Evolutionary conservation across 768 basidiomycete species (phyloP).

Genomic region (Wakefieldia striispora): DNA sequence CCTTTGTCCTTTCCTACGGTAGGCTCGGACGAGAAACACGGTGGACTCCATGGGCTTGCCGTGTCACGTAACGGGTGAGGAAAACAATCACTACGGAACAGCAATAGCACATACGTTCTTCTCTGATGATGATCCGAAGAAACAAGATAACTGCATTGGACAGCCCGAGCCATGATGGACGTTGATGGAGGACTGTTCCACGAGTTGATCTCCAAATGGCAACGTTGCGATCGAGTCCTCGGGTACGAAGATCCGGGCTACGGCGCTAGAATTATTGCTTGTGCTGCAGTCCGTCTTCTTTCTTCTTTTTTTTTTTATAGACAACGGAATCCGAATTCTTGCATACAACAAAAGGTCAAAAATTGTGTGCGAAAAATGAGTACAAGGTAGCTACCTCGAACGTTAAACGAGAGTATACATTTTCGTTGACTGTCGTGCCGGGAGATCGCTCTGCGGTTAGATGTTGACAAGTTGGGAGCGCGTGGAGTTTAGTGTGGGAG

Average conservation of each 20-base stretch:
- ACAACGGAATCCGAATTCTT: no score
- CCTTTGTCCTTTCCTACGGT: constrained; percentile 1
- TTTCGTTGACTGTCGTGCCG: no score
- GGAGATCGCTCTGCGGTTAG: not conserved
- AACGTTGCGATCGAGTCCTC: constrained; percentile 15
- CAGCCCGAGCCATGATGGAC: constrained; percentile 1
- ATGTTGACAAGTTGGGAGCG: not conserved
- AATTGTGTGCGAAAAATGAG: not conserved
- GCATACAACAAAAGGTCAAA: not conserved
- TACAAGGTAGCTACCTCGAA: not conserved
- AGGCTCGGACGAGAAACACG: not conserved
- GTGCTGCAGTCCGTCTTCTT: constrained; percentile 1
- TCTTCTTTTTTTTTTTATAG: no score
- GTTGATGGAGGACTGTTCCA: constrained; percentile 1
- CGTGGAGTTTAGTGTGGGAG: not conserved
- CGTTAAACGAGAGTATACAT: no score
- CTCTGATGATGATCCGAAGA: constrained; percentile 11
- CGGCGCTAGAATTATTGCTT: not conserved
- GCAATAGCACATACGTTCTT: constrained; percentile 4
- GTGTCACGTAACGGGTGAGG: constrained; percentile 4
- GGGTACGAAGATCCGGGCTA: not conserved
- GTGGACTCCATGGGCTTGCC: not conserved
- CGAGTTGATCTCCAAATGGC: constrained; percentile 4
- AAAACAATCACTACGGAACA: not conserved
- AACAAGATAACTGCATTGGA: not conserved